Conservation (phyloP, 2,329 filamentous ascomycete species). For the Thielaviopsis populi region DNA sequence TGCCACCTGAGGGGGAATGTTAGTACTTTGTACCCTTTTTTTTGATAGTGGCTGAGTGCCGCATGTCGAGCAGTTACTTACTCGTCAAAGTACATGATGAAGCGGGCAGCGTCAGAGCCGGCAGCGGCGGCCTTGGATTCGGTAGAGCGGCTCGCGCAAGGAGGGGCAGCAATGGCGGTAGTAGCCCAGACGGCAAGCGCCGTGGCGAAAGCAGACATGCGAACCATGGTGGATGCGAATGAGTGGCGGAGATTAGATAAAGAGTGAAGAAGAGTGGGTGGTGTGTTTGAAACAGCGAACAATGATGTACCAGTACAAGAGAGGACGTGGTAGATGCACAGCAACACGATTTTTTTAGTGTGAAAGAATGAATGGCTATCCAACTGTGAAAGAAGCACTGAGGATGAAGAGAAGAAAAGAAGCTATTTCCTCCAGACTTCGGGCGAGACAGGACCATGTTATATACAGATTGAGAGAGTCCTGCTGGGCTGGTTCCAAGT, state of each 20-base stretch:
- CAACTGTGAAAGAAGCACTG: not conserved
- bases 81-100: not conserved
- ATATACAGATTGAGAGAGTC: not conserved
- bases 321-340: constrained; percentile 2
- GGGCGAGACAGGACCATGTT: not conserved
- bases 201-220: not conserved
- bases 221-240: not conserved
- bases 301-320: constrained; percentile 5
- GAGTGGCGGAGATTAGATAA: not conserved
- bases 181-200: not conserved
- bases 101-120: not conserved
- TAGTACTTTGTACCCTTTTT: not conserved
- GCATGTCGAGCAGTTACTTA: not conserved
- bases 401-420: not conserved
- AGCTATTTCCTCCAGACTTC: not conserved
- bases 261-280: not conserved
- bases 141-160: not conserved
- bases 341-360: not conserved
- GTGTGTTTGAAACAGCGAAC: not conserved
- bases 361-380: constrained; percentile 1
- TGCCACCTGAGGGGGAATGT: not conserved
- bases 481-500: not conserved
- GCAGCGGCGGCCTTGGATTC: not conserved
- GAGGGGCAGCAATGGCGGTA: not conserved
- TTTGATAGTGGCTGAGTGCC: too few relatives aligned